Evolutionary conservation across 139 green algal species (phyloP), one percentile per base, ranked within the genome.

Genomic region (Zygnema cylindricum): DNA sequence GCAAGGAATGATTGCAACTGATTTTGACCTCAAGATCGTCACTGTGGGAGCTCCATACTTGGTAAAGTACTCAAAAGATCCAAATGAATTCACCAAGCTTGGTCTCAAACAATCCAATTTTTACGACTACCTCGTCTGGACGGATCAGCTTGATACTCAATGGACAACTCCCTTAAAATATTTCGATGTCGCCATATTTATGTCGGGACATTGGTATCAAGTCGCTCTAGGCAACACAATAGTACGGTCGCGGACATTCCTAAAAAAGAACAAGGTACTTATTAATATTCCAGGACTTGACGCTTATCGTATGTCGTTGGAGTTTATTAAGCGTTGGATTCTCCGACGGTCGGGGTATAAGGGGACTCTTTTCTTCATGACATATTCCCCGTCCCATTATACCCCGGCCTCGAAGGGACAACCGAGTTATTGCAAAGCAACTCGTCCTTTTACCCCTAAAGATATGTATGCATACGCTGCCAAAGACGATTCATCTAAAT

Each of bases 51-150:
- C 83, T 33, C 83, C 83, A 21, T 88, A 85, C 36, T 76, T 88
- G 35, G 83, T 85, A 25, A 22, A 32, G 22, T 88, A 88, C 54
- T 75, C 42, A 69, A 87, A 87, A 39, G n/a, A 33, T 40, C 57
- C 75, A 42, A 36, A 32, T n/a, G 81, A 69, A n/a, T 86, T 86
- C 78, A 16, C 33, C 23, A 57, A 86, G 78, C 36, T 55, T 33
- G 43, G 43, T 33, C 30, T 81, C 30, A 38, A 39, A n/a, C 81
- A 69, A 2, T 42, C 23, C 43, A 69, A 87, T 2, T 69, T 69
- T 69, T 73, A 77, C 69, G 33, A 77, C n/a, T 88, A 88, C 33
- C 40, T 88, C 35, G 83, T 88, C 33, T 84, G 57, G 83, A 73
- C 81, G n/a, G 83, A 88, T 69, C 69, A 84, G 33, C 38, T 57